Evolutionary conservation across 257 asterid genomes (phyloP).

Genomic region (Forsythia suspensa): DNA sequence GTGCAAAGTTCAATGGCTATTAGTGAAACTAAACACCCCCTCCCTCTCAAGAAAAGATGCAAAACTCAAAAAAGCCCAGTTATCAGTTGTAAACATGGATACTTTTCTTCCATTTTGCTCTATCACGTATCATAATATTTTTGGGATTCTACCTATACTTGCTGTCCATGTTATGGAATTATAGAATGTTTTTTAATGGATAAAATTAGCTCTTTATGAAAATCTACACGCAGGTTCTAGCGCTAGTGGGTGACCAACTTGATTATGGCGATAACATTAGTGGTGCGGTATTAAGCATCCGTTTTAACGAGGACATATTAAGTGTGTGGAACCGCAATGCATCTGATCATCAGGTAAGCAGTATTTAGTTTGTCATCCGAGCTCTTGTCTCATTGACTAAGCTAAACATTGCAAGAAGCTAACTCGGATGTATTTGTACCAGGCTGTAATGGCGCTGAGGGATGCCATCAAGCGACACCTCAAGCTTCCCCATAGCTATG

Average conservation of each 20-base stretch:
- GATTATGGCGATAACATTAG: constrained; percentile 88
- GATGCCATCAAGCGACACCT: constrained; percentile 87
- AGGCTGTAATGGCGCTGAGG: constrained; percentile 96
- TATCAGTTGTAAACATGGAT: background rate
- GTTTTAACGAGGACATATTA: constrained; percentile 92
- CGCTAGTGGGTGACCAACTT: constrained; percentile 88
- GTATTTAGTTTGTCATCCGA: background rate
- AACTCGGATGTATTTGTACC: background rate
- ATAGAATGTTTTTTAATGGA: too few species aligned
- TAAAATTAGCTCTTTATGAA: background rate
- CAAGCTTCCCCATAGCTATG: constrained; percentile 86
- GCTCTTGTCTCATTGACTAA: background rate
- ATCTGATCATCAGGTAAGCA: constrained; percentile 83
- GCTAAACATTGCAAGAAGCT: constrained; percentile 5
- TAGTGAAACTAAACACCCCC: too few species aligned
- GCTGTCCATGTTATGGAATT: too few species aligned
- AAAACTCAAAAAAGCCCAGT: background rate
- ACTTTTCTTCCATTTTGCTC: background rate
- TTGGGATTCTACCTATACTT: too few species aligned
- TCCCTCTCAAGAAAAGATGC: background rate
- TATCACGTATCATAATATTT: background rate
- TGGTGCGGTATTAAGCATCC: constrained; percentile 91
- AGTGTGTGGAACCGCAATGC: constrained; percentile 99
- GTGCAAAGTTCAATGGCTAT: too few species aligned
- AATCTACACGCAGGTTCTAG: constrained; percentile 65